These are phyloP conservation scores for Trichoderma sp. DNA, from an alignment of 2,329 filamentous ascomycete genomes.

Conservation along the genomic window DNA sequence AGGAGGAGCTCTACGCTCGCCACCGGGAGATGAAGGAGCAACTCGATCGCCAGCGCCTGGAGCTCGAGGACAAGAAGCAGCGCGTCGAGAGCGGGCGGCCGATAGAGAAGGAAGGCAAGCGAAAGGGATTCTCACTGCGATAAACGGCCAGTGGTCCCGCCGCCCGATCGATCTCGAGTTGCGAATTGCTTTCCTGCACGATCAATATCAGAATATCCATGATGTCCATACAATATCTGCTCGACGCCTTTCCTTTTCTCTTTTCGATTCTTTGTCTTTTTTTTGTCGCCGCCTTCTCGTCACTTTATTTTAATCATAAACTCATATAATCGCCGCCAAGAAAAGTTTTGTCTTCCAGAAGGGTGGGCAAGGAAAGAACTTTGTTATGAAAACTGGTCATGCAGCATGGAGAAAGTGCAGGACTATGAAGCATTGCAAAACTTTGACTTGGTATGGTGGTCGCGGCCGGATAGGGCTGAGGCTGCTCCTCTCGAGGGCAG, in stretches of 20 bases:
- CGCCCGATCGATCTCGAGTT: slow-evolving; percentile 21
- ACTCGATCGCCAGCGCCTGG: slow-evolving; percentile 87
- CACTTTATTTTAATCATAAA: slow-evolving; percentile 40
- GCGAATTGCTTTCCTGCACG: slow-evolving; percentile 38
- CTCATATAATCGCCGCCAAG: slow-evolving; percentile 38
- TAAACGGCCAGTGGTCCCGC: slow-evolving; percentile 48
- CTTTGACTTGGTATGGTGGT: slow-evolving; percentile 13
- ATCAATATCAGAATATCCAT: slow-evolving; percentile 57
- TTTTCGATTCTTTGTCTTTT: slow-evolving; percentile 40
- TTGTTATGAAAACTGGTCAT: slow-evolving; percentile 38
- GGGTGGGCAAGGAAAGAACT: slow-evolving; percentile 31
- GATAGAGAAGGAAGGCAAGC: slow-evolving; percentile 96
- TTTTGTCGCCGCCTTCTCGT: slow-evolving; percentile 36
- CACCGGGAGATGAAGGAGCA: slow-evolving; percentile 99
- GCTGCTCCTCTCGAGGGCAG: not conserved
- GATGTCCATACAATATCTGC: slow-evolving; percentile 59
- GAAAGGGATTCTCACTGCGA: slow-evolving; percentile 98
- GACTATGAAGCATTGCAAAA: slow-evolving; percentile 29
- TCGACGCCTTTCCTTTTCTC: slow-evolving; percentile 49
- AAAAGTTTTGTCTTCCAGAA: slow-evolving; percentile 35
- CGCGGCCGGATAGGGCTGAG: slow-evolving; percentile 1
- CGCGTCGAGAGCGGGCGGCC: slow-evolving; percentile 93
- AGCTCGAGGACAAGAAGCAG: slow-evolving; percentile 97
- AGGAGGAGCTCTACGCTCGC: slow-evolving; percentile 96
- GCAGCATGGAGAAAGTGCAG: slow-evolving; percentile 32